Conservation (phyloP, 352 stramenopile genomes). For the Sclerospora graminicola region DNA sequence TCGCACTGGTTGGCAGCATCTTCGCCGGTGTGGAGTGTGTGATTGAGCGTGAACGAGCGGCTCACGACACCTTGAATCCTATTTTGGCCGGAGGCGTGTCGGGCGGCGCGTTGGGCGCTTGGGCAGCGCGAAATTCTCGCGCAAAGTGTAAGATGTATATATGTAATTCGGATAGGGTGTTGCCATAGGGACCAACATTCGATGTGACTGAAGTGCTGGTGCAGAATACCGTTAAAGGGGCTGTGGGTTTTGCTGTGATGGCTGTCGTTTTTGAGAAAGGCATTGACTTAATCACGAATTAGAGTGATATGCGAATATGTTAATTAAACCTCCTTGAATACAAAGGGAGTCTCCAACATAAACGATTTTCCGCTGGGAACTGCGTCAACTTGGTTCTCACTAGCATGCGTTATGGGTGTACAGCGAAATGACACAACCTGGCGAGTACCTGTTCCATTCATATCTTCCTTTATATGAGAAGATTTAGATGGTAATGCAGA, state of each 20-base stretch:
- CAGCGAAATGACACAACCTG: too few species aligned
- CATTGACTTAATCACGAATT: conserved; percentile 48
- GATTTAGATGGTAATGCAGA: too few species aligned
- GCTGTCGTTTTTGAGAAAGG: conserved; percentile 81
- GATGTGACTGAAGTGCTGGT: conserved; percentile 36
- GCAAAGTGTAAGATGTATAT: conserved; percentile 36
- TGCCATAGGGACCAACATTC: neutral
- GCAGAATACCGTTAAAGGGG: conserved; percentile 65
- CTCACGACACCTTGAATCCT: conserved; percentile 70
- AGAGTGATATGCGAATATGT: too few species aligned
- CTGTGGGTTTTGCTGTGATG: conserved; percentile 70
- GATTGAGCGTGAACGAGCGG: conserved; percentile 73
- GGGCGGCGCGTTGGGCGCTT: conserved; percentile 52
- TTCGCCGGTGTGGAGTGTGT: conserved; percentile 77
- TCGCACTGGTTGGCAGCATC: conserved; percentile 68
- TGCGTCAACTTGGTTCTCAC: too few species aligned
- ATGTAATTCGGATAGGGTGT: neutral
- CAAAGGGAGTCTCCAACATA: too few species aligned
- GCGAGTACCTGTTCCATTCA: too few species aligned
- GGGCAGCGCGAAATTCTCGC: conserved; percentile 54
- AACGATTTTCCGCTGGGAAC: too few species aligned
- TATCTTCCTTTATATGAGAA: too few species aligned
- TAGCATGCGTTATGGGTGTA: too few species aligned
- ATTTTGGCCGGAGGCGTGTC: conserved; percentile 60
- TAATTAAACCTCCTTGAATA: too few species aligned